Evolutionary conservation across 2,329 filamentous ascomycete species (phyloP), one percentile per base, ranked within the genome.

Genomic region (Lachnellula subtilissima): DNA sequence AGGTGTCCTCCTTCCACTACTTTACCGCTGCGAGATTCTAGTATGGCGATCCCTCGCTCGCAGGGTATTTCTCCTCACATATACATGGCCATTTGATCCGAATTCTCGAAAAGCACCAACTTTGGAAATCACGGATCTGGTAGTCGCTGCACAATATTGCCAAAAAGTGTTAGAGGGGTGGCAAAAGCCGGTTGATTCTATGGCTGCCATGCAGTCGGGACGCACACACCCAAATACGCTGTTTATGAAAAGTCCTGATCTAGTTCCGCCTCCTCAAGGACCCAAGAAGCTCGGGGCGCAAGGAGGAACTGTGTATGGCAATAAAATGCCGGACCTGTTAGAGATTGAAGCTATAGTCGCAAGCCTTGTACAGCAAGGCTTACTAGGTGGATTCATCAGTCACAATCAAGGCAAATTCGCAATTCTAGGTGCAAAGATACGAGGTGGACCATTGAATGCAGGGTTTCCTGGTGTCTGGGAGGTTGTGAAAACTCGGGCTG

Each of bases 1-100:
- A 68, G 86, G 89, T 1, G 79, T 96, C 25, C 80, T 95, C 22
- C 78, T 96, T 5, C 84, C 87, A 14, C 76, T 97, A 11, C 80
- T 84, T 3, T 89, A 89, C 66, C 83, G 90, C 52, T 86, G 92
- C 56, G 88, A 94, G 54, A 84, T 90, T 1, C 77, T 95, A 2
- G 82, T 96, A 12, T 96, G 91, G 91, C 85, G 93, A 14, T 88
- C 88, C 1, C 79, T 97, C 6, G 83, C 88, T 17, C 83, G 91
- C 32, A 87, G 85, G 62, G 84, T 86, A 0, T 97, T 96, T 70
- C 74, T 93, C 9, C 77, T 94, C 12, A 88, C 84, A 15, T 94
- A 92, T 60, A 80, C 85, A n/a, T 83, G 84, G 42, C 87, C 87
- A 1, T 77, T 76, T 54, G 79, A 77, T 64, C 78, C 73, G 57